These are phyloP conservation scores for Eucalyptus tenuipes DNA, from an alignment of 345 rosid species.

Conservation along the genomic window DNA sequence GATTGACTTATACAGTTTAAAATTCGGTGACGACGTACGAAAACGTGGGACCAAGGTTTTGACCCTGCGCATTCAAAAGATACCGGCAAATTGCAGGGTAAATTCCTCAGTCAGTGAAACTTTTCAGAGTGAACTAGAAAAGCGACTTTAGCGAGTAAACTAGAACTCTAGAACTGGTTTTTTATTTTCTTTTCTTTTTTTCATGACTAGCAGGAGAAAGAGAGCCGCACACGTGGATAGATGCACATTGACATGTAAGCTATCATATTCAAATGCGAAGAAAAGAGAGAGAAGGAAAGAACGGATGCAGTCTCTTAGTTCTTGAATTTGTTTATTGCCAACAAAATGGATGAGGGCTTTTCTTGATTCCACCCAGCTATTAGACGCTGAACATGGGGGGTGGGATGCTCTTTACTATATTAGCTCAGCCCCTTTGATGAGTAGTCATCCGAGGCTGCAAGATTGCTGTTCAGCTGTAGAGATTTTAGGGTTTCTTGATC, in stretches of 20 bases:
- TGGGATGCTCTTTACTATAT: neutral
- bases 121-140: neutral
- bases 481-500: neutral
- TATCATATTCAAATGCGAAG: neutral
- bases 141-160: neutral
- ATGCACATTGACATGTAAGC: neutral
- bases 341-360: neutral
- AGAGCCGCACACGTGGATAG: neutral
- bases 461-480: neutral
- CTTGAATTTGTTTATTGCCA: neutral
- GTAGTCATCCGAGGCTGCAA: neutral
- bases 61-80: neutral
- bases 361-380: neutral
- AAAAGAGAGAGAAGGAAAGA: neutral
- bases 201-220: neutral
- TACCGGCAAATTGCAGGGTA: neutral
- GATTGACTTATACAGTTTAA: neutral
- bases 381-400: neutral
- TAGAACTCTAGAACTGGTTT: neutral
- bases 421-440: neutral
- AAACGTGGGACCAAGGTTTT: neutral
- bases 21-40: neutral
- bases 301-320: conserved; percentile 3
- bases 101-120: neutral
- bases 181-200: neutral